These are phyloP conservation scores for Pulicaria dysenterica DNA, from an alignment of 129 eudicot genomes.

Conservation along the genomic window DNA sequence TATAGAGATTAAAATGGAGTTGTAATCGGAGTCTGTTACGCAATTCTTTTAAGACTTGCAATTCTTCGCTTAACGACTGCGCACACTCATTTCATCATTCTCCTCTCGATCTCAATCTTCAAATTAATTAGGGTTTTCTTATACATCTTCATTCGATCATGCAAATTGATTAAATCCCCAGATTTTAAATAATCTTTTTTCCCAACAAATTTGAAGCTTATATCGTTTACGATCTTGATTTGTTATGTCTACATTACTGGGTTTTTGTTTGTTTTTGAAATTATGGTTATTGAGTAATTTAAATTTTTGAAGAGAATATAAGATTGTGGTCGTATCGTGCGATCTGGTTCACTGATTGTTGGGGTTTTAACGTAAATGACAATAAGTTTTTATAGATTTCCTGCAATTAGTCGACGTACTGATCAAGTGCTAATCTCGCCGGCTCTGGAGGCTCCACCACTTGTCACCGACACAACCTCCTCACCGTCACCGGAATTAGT, in stretches of 20 bases:
- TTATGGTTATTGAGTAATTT: constrained; percentile 20
- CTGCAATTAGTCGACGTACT: constrained; percentile 35
- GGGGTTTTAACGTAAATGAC: constrained; percentile 66
- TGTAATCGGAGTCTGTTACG: constrained; percentile 40
- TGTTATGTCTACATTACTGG: constrained; percentile 22
- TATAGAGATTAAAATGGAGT: constrained; percentile 29
- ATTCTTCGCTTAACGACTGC: constrained; percentile 20
- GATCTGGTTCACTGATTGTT: constrained; percentile 24
- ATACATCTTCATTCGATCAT: constrained; percentile 19
- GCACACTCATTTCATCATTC: constrained; percentile 5
- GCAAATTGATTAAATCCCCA: constrained; percentile 17
- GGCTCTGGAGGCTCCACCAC: constrained; percentile 33
- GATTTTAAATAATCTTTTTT: neutral
- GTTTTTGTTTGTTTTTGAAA: constrained; percentile 17
- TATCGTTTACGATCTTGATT: neutral
- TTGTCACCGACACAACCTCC: constrained; percentile 43
- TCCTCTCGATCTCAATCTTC: neutral
- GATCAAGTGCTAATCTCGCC: constrained; percentile 34
- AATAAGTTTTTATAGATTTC: constrained; percentile 46
- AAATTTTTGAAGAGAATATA: constrained; percentile 9
- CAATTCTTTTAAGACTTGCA: constrained; percentile 22
- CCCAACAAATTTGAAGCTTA: neutral
- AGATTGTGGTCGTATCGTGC: constrained; percentile 29
- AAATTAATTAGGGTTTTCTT: constrained; percentile 16
- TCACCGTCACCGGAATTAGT: constrained; percentile 57